Evolutionary conservation across 768 basidiomycete species (phyloP), one percentile per base, ranked within the genome.

Genomic region (Collybia nuda): DNA sequence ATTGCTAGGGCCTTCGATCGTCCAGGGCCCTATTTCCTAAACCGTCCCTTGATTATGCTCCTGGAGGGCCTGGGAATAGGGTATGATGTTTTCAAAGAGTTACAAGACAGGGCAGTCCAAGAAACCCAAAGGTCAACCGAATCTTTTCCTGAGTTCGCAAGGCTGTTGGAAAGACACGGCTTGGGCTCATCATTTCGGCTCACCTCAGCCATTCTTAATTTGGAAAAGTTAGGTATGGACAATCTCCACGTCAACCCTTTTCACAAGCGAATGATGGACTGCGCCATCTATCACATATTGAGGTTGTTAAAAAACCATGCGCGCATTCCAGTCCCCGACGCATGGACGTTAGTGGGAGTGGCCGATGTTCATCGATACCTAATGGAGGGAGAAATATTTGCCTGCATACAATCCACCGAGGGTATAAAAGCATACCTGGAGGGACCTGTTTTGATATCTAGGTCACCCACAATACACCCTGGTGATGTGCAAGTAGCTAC

Each of bases 281-380:
- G 66, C 47, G 69, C 67, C 1, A 68, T 69, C 36, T 75, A 71
- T 6, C 76, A 80, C 53, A 67, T 76, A 8, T 63, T 83, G 24
- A 71, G 81, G 5, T 74, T 77, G 43, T 66, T 82, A 59, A 82
- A 81, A 57, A 74, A 75, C 51, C 70, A 15, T 50, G 85, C 86
- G 0, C 76, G 86, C 3, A 89, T 90, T 35, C 85, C 85, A 11
- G 71, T 90, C 12, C 80, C 78, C 1, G 69, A 70, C 4, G 81
- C 77, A 2, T 85, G 78, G 72, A 89, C 85, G 0, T 63, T 91
- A 1, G 88, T 88, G 3, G 88, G 88, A 0, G 79, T 89, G 6
- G 85, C 85, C 0, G 88, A 91, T 60, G 76, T 78, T 37, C 73
- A 73, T 69, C 65, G 67, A 18, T 76, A 73, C 51, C 61, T 82